These are phyloP conservation scores for Yamadazyma friedrichii DNA, from an alignment of 1,139 yeast genomes.

Conservation along the genomic window DNA sequence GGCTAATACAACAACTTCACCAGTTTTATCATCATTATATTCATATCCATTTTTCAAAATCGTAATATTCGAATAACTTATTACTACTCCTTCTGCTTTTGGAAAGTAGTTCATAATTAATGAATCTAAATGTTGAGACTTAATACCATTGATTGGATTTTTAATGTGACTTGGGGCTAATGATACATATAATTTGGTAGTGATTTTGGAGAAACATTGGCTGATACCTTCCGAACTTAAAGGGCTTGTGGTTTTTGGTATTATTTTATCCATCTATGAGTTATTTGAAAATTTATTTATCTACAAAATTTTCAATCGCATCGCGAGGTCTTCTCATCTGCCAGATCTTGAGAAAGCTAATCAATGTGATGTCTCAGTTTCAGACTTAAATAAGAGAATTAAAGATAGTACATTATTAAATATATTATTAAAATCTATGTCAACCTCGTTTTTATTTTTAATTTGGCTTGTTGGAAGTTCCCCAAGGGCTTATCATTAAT, in stretches of 20 bases:
- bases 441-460: constrained; percentile 12
- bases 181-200: constrained; percentile 72
- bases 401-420: background rate
- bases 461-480: constrained; percentile 9
- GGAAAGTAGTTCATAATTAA: constrained; percentile 79
- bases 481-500: constrained; percentile 11
- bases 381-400: background rate
- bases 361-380: background rate
- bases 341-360: background rate
- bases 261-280: constrained; percentile 5
- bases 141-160: constrained; percentile 73
- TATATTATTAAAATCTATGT: constrained; percentile 5
- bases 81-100: constrained; percentile 75
- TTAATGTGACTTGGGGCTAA: constrained; percentile 77
- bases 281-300: constrained; percentile 3
- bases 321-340: constrained; percentile 1
- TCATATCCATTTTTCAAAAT: constrained; percentile 27
- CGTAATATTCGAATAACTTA: constrained; percentile 69
- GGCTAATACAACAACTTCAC: constrained; percentile 42
- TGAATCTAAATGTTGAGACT: constrained; percentile 86
- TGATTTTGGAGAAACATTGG: constrained; percentile 65
- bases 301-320: constrained; percentile 3
- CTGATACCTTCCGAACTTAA: constrained; percentile 42
- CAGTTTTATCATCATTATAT: constrained; percentile 30
- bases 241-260: constrained; percentile 34